Evolutionary conservation across 2,329 filamentous ascomycete genomes (phyloP), one percentile per base, ranked within the genome.

Genomic region (Fusarium camptoceras): DNA sequence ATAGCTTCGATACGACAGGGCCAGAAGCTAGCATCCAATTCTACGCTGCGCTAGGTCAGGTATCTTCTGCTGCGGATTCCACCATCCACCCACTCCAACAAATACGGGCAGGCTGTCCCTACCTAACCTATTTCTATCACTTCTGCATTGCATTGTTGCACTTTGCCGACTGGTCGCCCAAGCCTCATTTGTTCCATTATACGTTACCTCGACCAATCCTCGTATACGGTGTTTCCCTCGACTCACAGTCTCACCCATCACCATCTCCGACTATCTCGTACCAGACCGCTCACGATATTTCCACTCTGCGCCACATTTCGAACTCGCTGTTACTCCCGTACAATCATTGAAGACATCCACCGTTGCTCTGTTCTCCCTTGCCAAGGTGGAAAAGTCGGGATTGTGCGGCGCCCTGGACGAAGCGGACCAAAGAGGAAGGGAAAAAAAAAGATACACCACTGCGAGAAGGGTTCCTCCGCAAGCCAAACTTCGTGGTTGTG

Each of bases 381-480:
- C 68, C 68, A 71, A 71, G 68, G 55, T 71, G 68, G 59, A 62
- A 61, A 65, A 63, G 48, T 65, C 58, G 67, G 68, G 51, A 65
- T 28, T 43, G 20, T 42, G 68, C 68, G 59, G 64, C 59, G 51
- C 49, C 41, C 42, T 70, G 43, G 48, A 27, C 31, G 47, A 54
- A 48, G 50, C 49, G 31, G 27, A 53, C 49, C 24, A 55, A n/a
- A n/a, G n/a, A n/a, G n/a, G n/a, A n/a, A 64, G 25, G 56, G 34
- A 24, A 25, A 27, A 41, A 42, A 50, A 55, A 58, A 30, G 31
- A 55, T 54, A 53, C 58, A 56, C 37, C 43, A 59, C 25, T 27
- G 48, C 48, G 31, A 51, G 28, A 50, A 15, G 31, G 49, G n/a
- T 28, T 20, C 30, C 30, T 55, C 42, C 24, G 49, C 44, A 66